Evolutionary conservation across 768 basidiomycete species (phyloP), one percentile per base, ranked within the genome.

Genomic region (Tricholoma flavovirens): DNA sequence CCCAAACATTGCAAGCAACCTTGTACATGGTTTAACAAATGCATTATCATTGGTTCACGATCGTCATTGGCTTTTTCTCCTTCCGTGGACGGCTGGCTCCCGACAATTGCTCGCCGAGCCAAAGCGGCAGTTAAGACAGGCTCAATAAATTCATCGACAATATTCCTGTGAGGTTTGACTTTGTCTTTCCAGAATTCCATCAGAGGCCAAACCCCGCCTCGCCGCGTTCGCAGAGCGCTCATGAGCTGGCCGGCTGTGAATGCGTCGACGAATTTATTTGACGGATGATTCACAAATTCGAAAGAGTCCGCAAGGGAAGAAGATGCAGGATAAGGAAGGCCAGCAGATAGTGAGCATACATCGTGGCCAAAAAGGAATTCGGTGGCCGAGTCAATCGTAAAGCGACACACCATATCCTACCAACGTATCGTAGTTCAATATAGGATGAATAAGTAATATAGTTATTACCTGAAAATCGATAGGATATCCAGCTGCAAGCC

Each of bases 311-410:
- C 60, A n/a, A 61, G 60, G 22, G 64, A 55, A 5, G 71, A 64
- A 53, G 68, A 56, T 52, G 67, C 46, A 1, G 83, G 81, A 59
- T 82, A 81, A 1, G 80, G 74, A 1, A 84, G 69, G 4, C 73
- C 75, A 0, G 73, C 78, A 5, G 70, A 69, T 19, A 83, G 77
- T 4, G 78, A 78, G 42, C 64, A 65, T 12, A 83, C 75, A 49
- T 77, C 69, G 29, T 76, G 66, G 24, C 75, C 77, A 58, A 84
- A 83, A 26, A 84, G 75, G 59, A 83, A 86, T 45, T 82, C 78
- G 0, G 82, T 77, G 1, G 81, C 82, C 0, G 80, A 77, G 64
- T 84, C 83, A 50, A 84, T 69, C 0, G 83, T 84, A 66, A 83
- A 86, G 2, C 82, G 75, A 0, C 76, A 75, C 2, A 77, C 75